Base-by-base conservation (phyloP, 2,329 filamentous ascomycete species). In the Tetracladium maxilliforme region DNA sequence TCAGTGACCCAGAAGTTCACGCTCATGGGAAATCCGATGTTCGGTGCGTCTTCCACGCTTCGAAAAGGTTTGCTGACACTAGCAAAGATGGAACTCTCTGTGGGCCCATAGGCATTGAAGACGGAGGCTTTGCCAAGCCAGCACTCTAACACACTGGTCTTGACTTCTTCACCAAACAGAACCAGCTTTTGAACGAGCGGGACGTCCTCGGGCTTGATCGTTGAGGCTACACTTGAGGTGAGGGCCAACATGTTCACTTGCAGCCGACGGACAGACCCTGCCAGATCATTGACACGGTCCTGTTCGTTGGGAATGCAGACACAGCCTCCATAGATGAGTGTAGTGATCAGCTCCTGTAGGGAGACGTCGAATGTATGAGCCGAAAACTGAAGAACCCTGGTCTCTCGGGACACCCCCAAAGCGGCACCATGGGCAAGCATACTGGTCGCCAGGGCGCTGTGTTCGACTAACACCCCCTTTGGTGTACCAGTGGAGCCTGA, bases 401-500 rank as follows among this genome's bases (percentile, higher is more conserved):
- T 25, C 6, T 23, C 15, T 28, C 24, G 8, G 17, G 6, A 14
- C 11, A 11, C 13, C 11, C 11, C 22, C n/a, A 23, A 14, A n/a
- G n/a, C n/a, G n/a, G n/a, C 16, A 14, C 20, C 25, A 25, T 34
- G 26, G 16, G 28, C 31, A 22, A 18, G 16, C 11, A 31, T 22
- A 22, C 34, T 27, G n/a, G n/a, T n/a, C n/a, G n/a, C n/a, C n/a
- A 39, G 27, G 14, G 35, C 25, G 8, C 22, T 19, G 25, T 44
- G 39, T n/a, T 31, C 28, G 14, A 46, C 27, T 15, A 58, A 47
- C 14, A 62, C 55, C 14, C 59, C 59, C 42, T 64, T 64, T 5
- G 60, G 59, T 16, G 45, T 41, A 9, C 60, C 59, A 3, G 59
- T 62, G 11, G 56, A 61, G n/a, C 59, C 60, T n/a, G 52, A 62